Conservation (phyloP, 768 basidiomycete species). For the Cystoderma amianthinum region DNA sequence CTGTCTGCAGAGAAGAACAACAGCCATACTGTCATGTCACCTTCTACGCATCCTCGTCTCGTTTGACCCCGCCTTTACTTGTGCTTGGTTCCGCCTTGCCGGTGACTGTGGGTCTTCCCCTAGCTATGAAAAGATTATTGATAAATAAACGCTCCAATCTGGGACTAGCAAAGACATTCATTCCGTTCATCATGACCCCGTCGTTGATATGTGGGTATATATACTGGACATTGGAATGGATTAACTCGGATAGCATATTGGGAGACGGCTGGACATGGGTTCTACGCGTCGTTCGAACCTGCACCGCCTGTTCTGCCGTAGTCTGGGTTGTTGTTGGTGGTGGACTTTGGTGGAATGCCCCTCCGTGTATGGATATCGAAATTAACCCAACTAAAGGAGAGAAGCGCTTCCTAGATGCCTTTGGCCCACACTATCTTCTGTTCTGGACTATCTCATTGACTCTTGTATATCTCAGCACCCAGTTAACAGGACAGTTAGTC, state of each 20-base stretch:
- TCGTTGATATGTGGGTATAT: conserved; percentile 50
- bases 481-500: conserved; percentile 79
- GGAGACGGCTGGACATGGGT: conserved; percentile 31
- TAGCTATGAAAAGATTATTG: conserved; percentile 47
- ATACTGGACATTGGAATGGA: conserved; percentile 83
- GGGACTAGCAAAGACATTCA: conserved; percentile 60
- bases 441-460: conserved; percentile 68
- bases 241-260: conserved; percentile 46
- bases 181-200: conserved; percentile 52
- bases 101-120: conserved; percentile 48
- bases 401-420: conserved; percentile 73
- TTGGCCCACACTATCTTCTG: conserved; percentile 80
- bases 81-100: conserved; percentile 55
- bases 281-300: conserved; percentile 50
- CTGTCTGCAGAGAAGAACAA: conserved; percentile 93
- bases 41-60: conserved; percentile 72
- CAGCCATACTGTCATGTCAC: conserved; percentile 85
- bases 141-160: conserved; percentile 64
- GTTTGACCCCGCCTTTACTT: conserved; percentile 55
- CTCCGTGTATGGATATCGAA: conserved; percentile 68
- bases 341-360: conserved; percentile 58
- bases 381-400: conserved; percentile 14
- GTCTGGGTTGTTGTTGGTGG: conserved; percentile 46
- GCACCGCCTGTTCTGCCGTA: conserved; percentile 53
- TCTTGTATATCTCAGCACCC: conserved; percentile 57